Base-by-base conservation (phyloP, 495 filamentous ascomycete species). In the Daldinia childiae region DNA sequence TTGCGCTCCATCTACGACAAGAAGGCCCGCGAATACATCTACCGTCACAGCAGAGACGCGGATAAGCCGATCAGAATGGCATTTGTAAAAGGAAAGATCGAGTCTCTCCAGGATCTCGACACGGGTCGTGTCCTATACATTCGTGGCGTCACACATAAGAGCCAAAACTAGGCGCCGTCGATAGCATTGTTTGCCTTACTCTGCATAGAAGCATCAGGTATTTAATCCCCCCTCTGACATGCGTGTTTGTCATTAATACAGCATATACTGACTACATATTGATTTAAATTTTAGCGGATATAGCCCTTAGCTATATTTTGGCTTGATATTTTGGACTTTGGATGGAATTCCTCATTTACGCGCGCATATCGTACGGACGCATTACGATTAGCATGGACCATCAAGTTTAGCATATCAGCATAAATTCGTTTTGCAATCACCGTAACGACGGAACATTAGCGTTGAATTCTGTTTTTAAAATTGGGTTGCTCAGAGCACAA, bases 1-100 rank as follows among this genome's bases (percentile, higher is more conserved):
- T 34, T 72, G 11, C 34, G 29, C 17, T 72, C 69, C 1, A 48
- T 72, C 3, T 45, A 26, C 32, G 54, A 67, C 27, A 24, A 12
- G 27, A 3, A 2, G 3, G 1, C 14, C 0, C 43, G 38, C 9
- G 14, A 29, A 8, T 21, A 12, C 14, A 30, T 67, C 26, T 67
- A 67, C 29, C n/a, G 67, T 1, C 45, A 72, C 36, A 9, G 38
- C 2, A 32, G 43, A 19, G 63, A 71, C 19, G 51, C 50, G 0
- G 0, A 58, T 14, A 66, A 62, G 26, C 48, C 6, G 4, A 56
- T 71, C 41, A 9, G 1, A 6, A 66, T 71, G 56, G 39, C 39
- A 0, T 56, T 62, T 17, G 3, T 51, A 1, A 3, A 36, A 0
- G 68, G 58, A 14, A 36, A 58, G 0, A 0, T 71, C 14, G 19